Conservation (phyloP, 1,284 basidiomycete species). For the Porogramme epimiltina region DNA sequence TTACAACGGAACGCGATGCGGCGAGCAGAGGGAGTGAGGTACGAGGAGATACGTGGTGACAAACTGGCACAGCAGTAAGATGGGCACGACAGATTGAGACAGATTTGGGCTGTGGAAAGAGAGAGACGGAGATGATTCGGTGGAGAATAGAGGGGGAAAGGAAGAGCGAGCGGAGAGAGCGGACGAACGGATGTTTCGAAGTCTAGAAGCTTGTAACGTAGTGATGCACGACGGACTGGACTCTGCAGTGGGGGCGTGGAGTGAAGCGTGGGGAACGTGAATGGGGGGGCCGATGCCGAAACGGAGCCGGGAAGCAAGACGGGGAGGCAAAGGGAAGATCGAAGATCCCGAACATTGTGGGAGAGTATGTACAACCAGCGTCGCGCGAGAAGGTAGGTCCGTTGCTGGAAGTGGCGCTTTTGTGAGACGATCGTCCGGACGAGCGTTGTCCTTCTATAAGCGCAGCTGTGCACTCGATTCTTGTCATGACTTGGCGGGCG, state of each 20-base stretch:
- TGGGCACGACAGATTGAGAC: slow-evolving; percentile 21
- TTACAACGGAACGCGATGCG: slow-evolving; percentile 15
- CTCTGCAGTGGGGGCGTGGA: slow-evolving; percentile 8
- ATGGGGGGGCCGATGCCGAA: not conserved
- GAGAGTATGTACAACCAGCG: slow-evolving; percentile 20
- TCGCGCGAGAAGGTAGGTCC: slow-evolving; percentile 7
- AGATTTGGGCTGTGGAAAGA: not conserved
- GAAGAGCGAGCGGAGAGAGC: slow-evolving; percentile 21
- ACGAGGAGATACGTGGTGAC: slow-evolving; percentile 10
- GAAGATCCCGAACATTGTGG: slow-evolving; percentile 2
- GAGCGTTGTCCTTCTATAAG: slow-evolving; percentile 11
- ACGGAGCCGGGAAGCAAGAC: slow-evolving; percentile 2
- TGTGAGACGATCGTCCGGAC: slow-evolving; percentile 12
- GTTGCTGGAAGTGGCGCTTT: slow-evolving; percentile 15
- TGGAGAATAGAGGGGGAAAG: slow-evolving; percentile 5
- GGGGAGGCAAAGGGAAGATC: not conserved
- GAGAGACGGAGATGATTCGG: not conserved
- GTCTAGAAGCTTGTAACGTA: slow-evolving; percentile 24
- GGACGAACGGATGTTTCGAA: slow-evolving; percentile 21
- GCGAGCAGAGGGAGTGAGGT: slow-evolving; percentile 19
- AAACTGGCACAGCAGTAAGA: slow-evolving; percentile 25
- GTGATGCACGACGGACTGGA: slow-evolving; percentile 9
- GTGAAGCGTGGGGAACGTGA: slow-evolving; percentile 7
- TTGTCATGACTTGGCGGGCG: not conserved
- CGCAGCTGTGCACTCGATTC: no score